These are phyloP conservation scores for Scutellaria baicalensis DNA, from an alignment of 257 asterid genomes.

Conservation along the genomic window DNA sequence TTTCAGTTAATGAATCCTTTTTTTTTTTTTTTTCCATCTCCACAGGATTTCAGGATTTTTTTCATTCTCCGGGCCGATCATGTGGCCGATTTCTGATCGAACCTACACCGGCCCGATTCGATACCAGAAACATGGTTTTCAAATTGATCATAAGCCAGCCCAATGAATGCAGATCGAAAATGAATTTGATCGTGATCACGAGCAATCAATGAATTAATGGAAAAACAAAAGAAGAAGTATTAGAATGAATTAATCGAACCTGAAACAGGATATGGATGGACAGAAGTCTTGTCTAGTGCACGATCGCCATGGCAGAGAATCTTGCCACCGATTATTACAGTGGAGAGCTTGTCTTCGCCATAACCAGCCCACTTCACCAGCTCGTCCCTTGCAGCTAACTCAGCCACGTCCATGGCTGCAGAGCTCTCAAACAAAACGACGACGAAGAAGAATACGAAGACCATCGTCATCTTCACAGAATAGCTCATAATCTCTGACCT, in stretches of 20 bases:
- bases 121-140: no score
- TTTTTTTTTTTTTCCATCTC: no score
- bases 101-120: no score
- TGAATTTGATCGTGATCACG: no score
- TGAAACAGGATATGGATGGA: slow-evolving; percentile 29
- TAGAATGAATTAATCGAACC: slow-evolving; percentile 13
- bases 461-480: not conserved
- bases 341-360: slow-evolving; percentile 79
- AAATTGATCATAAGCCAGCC: no score
- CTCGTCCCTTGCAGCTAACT: slow-evolving; percentile 40
- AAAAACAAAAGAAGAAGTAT: not conserved
- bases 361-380: slow-evolving; percentile 62
- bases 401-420: slow-evolving; percentile 15
- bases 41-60: no score
- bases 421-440: slow-evolving; percentile 4
- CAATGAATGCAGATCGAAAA: no score
- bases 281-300: not conserved
- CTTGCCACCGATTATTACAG: slow-evolving; percentile 37
- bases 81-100: no score
- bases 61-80: no score
- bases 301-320: slow-evolving; percentile 30
- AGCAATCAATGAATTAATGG: no score
- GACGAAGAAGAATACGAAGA: not conserved
- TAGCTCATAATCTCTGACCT: slow-evolving; percentile 23
- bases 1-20: no score